Evolutionary conservation across 169 alveolate genomes (phyloP).

Genomic region (Cyclospora cayetanensis): DNA sequence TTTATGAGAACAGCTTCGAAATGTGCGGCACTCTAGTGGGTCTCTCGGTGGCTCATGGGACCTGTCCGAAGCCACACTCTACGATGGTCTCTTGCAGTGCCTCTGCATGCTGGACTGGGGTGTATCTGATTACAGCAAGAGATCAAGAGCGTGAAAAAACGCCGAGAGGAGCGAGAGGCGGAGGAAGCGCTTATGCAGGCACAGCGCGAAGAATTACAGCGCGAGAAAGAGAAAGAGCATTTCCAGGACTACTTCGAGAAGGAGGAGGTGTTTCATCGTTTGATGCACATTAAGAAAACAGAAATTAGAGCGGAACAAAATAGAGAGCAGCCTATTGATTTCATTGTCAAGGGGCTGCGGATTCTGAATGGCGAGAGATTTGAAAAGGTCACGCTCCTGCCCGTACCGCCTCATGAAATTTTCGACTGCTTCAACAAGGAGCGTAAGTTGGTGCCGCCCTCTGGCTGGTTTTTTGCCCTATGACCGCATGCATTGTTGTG

Average conservation of each 20-base stretch:
- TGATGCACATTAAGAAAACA: slow-evolving; percentile 26
- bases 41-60: no score
- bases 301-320: slow-evolving; percentile 67
- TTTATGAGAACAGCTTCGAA: no score
- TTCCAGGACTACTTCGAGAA: slow-evolving; percentile 66
- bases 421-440: slow-evolving; percentile 54
- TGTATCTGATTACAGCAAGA: slow-evolving; percentile 71
- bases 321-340: slow-evolving; percentile 66
- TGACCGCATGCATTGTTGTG: background rate
- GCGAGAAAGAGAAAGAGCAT: slow-evolving; percentile 71
- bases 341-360: slow-evolving; percentile 59
- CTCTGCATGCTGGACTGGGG: background rate
- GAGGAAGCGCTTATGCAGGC: slow-evolving; percentile 68
- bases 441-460: background rate
- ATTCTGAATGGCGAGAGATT: slow-evolving; percentile 63
- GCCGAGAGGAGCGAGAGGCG: slow-evolving; percentile 74
- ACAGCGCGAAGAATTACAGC: slow-evolving; percentile 67
- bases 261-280: slow-evolving; percentile 65
- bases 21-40: no score
- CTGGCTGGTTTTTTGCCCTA: background rate
- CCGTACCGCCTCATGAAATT: slow-evolving; percentile 65
- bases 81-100: background rate
- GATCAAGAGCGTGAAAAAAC: slow-evolving; percentile 55
- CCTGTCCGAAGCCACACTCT: no score
- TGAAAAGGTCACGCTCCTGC: slow-evolving; percentile 40